Conservation (phyloP, 164 flowering plant genomes). For the Dillenia turbinata region DNA sequence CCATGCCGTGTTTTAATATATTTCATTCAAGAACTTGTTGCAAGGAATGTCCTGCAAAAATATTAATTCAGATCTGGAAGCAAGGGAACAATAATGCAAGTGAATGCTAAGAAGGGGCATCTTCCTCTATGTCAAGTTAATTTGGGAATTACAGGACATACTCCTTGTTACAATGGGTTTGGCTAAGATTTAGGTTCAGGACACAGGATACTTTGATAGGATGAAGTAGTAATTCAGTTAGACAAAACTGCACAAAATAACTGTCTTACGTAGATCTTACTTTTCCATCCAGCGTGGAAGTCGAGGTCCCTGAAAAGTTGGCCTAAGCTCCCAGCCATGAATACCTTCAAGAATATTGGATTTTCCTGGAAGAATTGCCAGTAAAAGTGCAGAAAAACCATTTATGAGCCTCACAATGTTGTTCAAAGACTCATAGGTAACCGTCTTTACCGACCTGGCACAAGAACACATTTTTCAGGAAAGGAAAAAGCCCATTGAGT, state of each 20-base stretch:
- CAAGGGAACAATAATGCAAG: too few species aligned
- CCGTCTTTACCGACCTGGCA: slow-evolving; percentile 90
- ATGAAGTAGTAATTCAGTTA: too few species aligned
- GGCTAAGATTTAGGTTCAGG: too few species aligned
- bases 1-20: too few species aligned
- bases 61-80: too few species aligned
- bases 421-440: slow-evolving; percentile 85
- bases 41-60: too few species aligned
- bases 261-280: slow-evolving; percentile 38
- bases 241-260: not conserved
- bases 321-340: slow-evolving; percentile 99
- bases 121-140: too few species aligned
- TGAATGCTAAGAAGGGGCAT: too few species aligned
- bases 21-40: too few species aligned
- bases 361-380: slow-evolving; percentile 86
- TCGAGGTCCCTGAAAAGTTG: slow-evolving; percentile 84
- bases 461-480: not conserved
- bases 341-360: slow-evolving; percentile 78
- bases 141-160: too few species aligned
- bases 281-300: slow-evolving; percentile 98
- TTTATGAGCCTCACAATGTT: slow-evolving; percentile 85
- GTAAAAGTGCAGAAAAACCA: slow-evolving; percentile 80
- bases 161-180: too few species aligned
- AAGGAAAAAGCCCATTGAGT: not conserved
- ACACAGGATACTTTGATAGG: too few species aligned